Evolutionary conservation across 768 basidiomycete genomes (phyloP), one percentile per base, ranked within the genome.

Genomic region (Trichaptum fuscoviolaceum): DNA sequence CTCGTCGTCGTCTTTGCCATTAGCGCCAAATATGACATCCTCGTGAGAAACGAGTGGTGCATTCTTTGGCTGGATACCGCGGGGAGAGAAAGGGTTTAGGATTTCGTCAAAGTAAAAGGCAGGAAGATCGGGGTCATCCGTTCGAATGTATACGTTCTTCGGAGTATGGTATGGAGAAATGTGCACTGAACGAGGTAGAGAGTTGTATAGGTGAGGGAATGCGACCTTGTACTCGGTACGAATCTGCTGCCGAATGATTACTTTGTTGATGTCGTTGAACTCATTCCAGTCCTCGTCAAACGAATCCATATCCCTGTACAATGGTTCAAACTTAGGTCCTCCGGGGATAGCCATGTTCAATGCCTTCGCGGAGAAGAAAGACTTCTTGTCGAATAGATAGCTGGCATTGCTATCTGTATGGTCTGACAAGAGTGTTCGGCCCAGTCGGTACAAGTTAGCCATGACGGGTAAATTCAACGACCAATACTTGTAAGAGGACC

Each of bases 281-380:
- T 97, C 95, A 76, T 97, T 97, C 95, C 95, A 97, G 74, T 99
- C 97, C 75, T 99, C 97, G 73, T 99, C 97, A 71, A 94, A 98
- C 15, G 90, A 83, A 73, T 99, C 97, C 90, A 96, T 95, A 73
- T 99, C 97, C 62, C 96, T 87, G 77, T 95, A 95, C 27, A 99
- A 81, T 18, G 96, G 97, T 81, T 99, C 97, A 69, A 99, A 99
- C 76, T 98, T 97, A 1, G 97, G 97, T 62, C 97, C 97, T 66
- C 96, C 97, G 0, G 97, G 97, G 70, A 97, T 96, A 63, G 95
- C 95, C 86, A 96, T 89, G 77, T 96, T 96, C 69, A 96, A 83
- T 17, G 95, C 95, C 79, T 99, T 99, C 34, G 97, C 96, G 1
- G 96, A 95, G 80, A 99, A 99, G 82, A 99, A 99, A 0, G 93